phyloP scores from a whole-genome alignment of 2,329 filamentous ascomycete genomes.

The Pseudopyricularia cyperi region DNA sequence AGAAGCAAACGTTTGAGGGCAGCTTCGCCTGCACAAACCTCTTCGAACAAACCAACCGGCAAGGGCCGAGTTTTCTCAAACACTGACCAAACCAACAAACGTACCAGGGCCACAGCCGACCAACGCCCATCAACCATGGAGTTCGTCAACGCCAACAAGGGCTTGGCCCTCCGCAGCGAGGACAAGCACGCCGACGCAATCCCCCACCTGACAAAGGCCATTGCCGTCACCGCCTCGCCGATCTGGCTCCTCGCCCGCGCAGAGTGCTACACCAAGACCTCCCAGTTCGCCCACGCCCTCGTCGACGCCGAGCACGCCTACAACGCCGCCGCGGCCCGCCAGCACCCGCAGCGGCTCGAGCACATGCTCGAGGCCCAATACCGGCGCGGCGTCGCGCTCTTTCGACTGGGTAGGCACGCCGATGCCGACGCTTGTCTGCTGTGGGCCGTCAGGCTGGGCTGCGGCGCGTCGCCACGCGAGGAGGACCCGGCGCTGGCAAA shows the following conservation, averaged over 20 bases:
- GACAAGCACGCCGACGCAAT: constrained; percentile 58
- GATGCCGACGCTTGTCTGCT: constrained; percentile 62
- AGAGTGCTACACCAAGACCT: constrained; percentile 58
- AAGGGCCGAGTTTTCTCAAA: too few species aligned
- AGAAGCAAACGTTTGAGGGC: too few species aligned
- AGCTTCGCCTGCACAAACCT: too few species aligned
- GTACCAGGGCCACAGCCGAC: background rate
- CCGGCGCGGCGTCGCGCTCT: constrained; percentile 62
- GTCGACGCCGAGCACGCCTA: constrained; percentile 57
- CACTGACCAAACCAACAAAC: background rate
- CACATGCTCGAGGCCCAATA: constrained; percentile 73
- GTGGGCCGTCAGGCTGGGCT: constrained; percentile 32
- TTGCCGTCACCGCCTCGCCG: constrained; percentile 54
- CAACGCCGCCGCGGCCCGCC: constrained; percentile 49
- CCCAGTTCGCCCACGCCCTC: constrained; percentile 50
- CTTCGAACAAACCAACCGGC: too few species aligned
- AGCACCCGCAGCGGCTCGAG: constrained; percentile 43
- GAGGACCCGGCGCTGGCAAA: constrained; percentile 22
- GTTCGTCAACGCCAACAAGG: constrained; percentile 38
- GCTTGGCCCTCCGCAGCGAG: constrained; percentile 50
- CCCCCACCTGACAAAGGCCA: constrained; percentile 50
- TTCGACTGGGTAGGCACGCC: constrained; percentile 55
- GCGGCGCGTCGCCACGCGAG: constrained; percentile 21
- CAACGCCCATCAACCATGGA: constrained; percentile 30
- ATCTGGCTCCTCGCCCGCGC: constrained; percentile 73